These are phyloP conservation scores for Daldinia concentrica DNA, from an alignment of 495 filamentous ascomycete genomes.

Conservation along the genomic window DNA sequence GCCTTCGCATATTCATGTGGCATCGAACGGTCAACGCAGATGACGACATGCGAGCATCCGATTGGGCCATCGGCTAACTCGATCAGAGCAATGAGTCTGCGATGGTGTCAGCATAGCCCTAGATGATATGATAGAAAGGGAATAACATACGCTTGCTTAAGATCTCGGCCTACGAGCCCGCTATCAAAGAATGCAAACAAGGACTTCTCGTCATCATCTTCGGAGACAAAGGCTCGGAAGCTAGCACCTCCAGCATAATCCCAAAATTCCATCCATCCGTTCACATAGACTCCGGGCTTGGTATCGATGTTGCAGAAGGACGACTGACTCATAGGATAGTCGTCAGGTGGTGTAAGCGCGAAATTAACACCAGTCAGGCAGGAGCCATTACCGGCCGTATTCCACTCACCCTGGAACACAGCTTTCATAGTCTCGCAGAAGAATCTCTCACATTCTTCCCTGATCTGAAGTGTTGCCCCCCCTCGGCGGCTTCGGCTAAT, in stretches of 20 bases:
- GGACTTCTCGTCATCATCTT: constrained; percentile 69
- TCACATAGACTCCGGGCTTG: constrained; percentile 42
- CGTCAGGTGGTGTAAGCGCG: constrained; percentile 55
- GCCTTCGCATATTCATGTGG: constrained; percentile 66
- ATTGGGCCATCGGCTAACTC: constrained; percentile 81
- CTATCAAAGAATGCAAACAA: constrained; percentile 90
- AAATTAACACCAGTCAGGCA: constrained; percentile 73
- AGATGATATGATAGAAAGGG: constrained; percentile 2
- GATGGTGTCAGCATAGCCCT: constrained; percentile 27
- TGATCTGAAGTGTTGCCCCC: constrained; percentile 94
- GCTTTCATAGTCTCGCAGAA: constrained; percentile 92
- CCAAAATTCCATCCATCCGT: constrained; percentile 79
- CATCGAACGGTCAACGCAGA: constrained; percentile 77
- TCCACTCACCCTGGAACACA: constrained; percentile 96
- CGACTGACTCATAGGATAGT: constrained; percentile 45
- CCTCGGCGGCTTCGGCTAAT: constrained; percentile 65
- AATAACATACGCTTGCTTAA: constrained; percentile 88
- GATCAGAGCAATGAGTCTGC: constrained; percentile 86
- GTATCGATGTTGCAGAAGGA: constrained; percentile 18
- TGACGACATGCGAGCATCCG: constrained; percentile 77
- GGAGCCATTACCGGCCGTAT: constrained; percentile 73
- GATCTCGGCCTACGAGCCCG: constrained; percentile 70
- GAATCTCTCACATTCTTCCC: constrained; percentile 99
- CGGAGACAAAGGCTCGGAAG: constrained; percentile 84
- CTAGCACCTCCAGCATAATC: constrained; percentile 84